phyloP scores from a whole-genome alignment of 2,329 filamentous ascomycete species.

The Hymenoscyphus scutula region DNA sequence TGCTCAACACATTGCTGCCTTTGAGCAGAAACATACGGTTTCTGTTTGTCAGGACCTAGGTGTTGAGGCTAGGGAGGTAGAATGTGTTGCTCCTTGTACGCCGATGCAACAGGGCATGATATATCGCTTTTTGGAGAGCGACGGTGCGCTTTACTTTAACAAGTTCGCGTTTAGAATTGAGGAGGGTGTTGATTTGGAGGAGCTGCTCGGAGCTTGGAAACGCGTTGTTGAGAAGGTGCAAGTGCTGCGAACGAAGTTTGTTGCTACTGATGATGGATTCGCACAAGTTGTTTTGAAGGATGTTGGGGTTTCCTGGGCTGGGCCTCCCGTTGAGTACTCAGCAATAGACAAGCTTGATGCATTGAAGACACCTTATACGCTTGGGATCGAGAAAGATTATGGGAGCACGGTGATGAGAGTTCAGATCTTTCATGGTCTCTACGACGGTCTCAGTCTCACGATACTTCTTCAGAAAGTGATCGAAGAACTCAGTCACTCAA shows the following conservation, averaged over 20 bases:
- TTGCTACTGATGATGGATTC: slow-evolving; percentile 71
- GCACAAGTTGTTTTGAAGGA: slow-evolving; percentile 65
- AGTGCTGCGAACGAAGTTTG: slow-evolving; percentile 71
- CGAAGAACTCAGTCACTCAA: slow-evolving; percentile 45
- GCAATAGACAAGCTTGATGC: slow-evolving; percentile 27
- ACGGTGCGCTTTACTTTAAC: slow-evolving; percentile 70
- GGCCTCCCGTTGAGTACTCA: slow-evolving; percentile 33
- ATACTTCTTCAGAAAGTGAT: slow-evolving; percentile 62
- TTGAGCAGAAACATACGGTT: slow-evolving; percentile 37
- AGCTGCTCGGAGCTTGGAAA: slow-evolving; percentile 58
- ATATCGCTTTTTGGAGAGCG: slow-evolving; percentile 60
- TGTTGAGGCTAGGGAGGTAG: slow-evolving; percentile 53
- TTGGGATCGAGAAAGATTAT: slow-evolving; percentile 16
- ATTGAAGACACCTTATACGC: slow-evolving; percentile 29
- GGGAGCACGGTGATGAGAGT: slow-evolving; percentile 48
- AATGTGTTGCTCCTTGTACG: slow-evolving; percentile 78
- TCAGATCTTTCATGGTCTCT: slow-evolving; percentile 80
- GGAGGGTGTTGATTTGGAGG: slow-evolving; percentile 42
- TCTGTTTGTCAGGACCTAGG: slow-evolving; percentile 48
- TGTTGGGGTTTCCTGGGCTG: slow-evolving; percentile 43
- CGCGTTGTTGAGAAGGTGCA: slow-evolving; percentile 51
- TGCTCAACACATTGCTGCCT: slow-evolving; percentile 40
- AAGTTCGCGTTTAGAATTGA: slow-evolving; percentile 62
- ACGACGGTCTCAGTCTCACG: slow-evolving; percentile 78
- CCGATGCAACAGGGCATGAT: slow-evolving; percentile 86